Percentiles rank a stretch among this genome's conserved stretches.
Evolutionary conservation across 2,329 filamentous ascomycete genomes (phyloP).

Genomic region (Neoarthrinium moseri): DNA sequence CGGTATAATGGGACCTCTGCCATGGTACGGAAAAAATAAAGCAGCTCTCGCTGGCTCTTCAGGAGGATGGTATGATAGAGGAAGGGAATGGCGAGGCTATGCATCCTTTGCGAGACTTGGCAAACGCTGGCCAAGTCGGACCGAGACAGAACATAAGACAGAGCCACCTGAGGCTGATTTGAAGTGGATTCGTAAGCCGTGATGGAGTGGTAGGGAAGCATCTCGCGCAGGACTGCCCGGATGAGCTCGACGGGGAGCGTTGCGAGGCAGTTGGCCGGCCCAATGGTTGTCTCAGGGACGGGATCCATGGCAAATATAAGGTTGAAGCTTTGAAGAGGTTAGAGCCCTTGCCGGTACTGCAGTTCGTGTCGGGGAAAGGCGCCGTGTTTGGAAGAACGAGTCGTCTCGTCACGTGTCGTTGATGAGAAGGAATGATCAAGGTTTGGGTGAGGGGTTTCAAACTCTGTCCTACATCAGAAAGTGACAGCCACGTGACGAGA

Average conservation of each 20-base stretch:
- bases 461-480: too few relatives aligned
- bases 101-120: constrained; percentile 13
- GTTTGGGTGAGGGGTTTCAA: too few relatives aligned
- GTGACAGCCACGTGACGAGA: too few relatives aligned
- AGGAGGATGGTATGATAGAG: constrained; percentile 14
- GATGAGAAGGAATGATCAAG: constrained; percentile 13
- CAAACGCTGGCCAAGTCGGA: constrained; percentile 13
- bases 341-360: constrained; percentile 13
- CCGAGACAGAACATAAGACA: constrained; percentile 13
- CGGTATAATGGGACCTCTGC: constrained; percentile 13
- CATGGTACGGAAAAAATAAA: constrained; percentile 13
- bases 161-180: constrained; percentile 13
- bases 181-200: constrained; percentile 13
- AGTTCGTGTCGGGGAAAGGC: too few relatives aligned
- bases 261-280: constrained; percentile 12
- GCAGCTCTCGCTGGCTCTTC: constrained; percentile 13
- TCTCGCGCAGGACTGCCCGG: constrained; percentile 12
- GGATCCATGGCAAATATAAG: constrained; percentile 13
- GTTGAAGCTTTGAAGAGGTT: constrained; percentile 12
- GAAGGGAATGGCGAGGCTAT: constrained; percentile 13
- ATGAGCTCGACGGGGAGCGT: constrained; percentile 13
- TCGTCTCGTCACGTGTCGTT: too few relatives aligned
- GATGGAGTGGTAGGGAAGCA: constrained; percentile 13
- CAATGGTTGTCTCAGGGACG: constrained; percentile 12
- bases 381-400: too few relatives aligned